These are phyloP conservation scores for Mycena rosella DNA, from an alignment of 768 basidiomycete genomes.

Conservation along the genomic window DNA sequence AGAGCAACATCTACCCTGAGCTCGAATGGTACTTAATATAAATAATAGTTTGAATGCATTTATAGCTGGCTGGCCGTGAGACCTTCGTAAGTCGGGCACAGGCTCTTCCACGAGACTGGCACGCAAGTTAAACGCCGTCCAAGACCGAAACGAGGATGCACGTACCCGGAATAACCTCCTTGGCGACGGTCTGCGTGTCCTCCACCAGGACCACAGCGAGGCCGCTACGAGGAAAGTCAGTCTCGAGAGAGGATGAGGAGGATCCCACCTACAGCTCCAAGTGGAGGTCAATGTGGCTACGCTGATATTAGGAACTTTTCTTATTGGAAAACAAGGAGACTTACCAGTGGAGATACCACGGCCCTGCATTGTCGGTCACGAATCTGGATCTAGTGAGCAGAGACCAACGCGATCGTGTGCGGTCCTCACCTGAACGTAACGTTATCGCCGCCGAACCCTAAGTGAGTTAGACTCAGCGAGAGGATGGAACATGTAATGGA, in stretches of 20 bases:
- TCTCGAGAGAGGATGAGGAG: neutral
- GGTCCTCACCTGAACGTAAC: conserved; percentile 23
- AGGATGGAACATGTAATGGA: too few species aligned
- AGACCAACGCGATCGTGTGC: neutral
- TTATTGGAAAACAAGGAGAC: neutral
- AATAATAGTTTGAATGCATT: neutral
- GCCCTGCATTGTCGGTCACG: conserved; percentile 33
- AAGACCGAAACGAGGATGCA: neutral
- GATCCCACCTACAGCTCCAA: conserved; percentile 19
- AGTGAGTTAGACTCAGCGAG: neutral
- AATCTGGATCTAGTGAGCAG: conserved; percentile 12
- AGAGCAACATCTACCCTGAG: too few species aligned
- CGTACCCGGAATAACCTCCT: conserved; percentile 20
- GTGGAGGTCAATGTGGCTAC: conserved; percentile 29
- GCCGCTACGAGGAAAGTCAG: neutral
- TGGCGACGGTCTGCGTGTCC: neutral
- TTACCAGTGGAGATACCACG: conserved; percentile 31
- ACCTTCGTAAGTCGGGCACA: conserved; percentile 25
- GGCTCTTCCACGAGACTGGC: conserved; percentile 15
- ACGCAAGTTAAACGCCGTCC: neutral
- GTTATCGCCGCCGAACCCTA: conserved; percentile 23
- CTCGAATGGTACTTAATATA: neutral
- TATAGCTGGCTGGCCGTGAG: conserved; percentile 16
- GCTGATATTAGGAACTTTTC: neutral
- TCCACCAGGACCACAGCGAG: conserved; percentile 22